Conservation (phyloP, 2,329 filamentous ascomycete genomes). For the Curvularia spicifera region DNA sequence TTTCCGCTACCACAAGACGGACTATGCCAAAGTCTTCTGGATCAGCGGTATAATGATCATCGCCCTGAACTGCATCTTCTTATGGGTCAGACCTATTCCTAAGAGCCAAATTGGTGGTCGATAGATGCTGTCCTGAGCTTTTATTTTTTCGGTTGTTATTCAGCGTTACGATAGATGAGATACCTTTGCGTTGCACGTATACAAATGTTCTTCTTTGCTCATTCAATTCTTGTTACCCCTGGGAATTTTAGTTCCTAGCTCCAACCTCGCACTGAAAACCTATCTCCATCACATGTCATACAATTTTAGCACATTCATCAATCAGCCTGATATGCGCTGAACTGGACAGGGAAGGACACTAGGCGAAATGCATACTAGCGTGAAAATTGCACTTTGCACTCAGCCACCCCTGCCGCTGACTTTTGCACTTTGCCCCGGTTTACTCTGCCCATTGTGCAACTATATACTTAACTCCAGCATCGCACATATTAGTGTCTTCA, state of each 20-base stretch:
- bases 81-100: constrained; percentile 67
- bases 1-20: constrained; percentile 74
- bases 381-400: constrained; percentile 13
- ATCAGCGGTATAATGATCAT: constrained; percentile 81
- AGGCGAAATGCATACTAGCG: constrained; percentile 6
- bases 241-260: not conserved
- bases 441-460: not conserved
- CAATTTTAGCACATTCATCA: not conserved
- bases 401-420: not conserved
- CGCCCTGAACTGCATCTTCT: constrained; percentile 69
- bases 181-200: constrained; percentile 6
- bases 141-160: constrained; percentile 1
- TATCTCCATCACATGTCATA: not conserved
- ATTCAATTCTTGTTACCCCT: not conserved
- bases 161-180: constrained; percentile 9
- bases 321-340: not conserved
- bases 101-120: constrained; percentile 60
- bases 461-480: not conserved
- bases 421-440: constrained; percentile 9
- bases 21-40: constrained; percentile 77
- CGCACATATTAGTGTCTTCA: not conserved
- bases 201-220: not conserved
- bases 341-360: not conserved
- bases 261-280: not conserved
- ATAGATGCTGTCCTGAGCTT: constrained; percentile 10